Conservation (phyloP, 1,284 basidiomycete genomes). For the Pseudozyma flocculosa region DNA sequence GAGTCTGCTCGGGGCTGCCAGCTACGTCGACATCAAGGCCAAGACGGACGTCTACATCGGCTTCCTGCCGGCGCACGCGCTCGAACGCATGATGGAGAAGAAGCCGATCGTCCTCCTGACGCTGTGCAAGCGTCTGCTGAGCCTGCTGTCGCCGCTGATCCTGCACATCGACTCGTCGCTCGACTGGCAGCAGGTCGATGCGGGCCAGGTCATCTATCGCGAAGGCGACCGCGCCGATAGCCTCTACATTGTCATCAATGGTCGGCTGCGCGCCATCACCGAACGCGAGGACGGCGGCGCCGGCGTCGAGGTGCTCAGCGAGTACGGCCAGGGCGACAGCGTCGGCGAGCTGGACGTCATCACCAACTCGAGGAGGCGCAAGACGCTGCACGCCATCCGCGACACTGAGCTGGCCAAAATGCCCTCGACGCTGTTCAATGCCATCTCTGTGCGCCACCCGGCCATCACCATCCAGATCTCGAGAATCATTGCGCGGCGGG, state of each 20-base stretch:
- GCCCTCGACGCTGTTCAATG: conserved; percentile 96
- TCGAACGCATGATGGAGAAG: conserved; percentile 87
- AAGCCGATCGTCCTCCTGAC: conserved; percentile 92
- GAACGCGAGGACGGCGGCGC: conserved; percentile 65
- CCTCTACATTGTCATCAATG: conserved; percentile 97
- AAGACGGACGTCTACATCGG: conserved; percentile 98
- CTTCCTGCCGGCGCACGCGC: conserved; percentile 81
- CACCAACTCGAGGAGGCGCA: conserved; percentile 80
- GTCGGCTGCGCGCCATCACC: conserved; percentile 79
- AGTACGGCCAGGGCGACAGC: conserved; percentile 83
- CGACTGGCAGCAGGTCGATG: conserved; percentile 96
- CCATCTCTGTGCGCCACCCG: conserved; percentile 77
- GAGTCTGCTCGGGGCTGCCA: conserved; percentile 84
- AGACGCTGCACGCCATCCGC: conserved; percentile 94
- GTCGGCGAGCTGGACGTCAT: conserved; percentile 91
- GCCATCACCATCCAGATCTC: conserved; percentile 94
- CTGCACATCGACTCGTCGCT: conserved; percentile 94
- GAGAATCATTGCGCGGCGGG: conserved; percentile 87
- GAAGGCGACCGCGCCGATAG: conserved; percentile 86
- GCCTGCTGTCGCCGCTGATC: conserved; percentile 88
- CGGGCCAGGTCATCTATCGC: conserved; percentile 86
- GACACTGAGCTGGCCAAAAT: conserved; percentile 97
- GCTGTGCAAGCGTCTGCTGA: conserved; percentile 91
- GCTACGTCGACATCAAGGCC: conserved; percentile 92
- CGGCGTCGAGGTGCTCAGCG: conserved; percentile 76